Evolutionary conservation across 441 rosid genomes (phyloP).

Genomic region (Codiaeum variegatum): DNA sequence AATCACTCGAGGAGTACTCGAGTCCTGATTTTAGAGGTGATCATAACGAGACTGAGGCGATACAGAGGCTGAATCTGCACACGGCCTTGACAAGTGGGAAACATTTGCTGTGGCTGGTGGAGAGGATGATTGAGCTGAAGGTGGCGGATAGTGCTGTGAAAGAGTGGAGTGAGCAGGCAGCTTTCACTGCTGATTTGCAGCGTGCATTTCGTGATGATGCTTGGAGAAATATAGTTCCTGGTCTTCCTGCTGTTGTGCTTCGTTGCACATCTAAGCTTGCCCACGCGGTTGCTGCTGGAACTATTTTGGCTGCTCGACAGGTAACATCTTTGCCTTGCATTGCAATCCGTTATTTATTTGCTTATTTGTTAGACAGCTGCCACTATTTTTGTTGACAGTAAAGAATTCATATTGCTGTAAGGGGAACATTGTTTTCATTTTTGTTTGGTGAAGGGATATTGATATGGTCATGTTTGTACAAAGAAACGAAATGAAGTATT

Average conservation of each 20-base stretch:
- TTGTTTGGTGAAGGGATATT: neutral
- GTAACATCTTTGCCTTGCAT: slow-evolving; percentile 23
- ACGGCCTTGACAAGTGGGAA: slow-evolving; percentile 56
- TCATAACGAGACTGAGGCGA: slow-evolving; percentile 71
- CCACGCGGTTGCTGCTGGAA: slow-evolving; percentile 56
- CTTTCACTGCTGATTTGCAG: slow-evolving; percentile 59
- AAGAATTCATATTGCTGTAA: neutral
- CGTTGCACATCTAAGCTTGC: slow-evolving; percentile 62
- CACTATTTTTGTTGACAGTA: neutral
- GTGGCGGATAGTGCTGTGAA: slow-evolving; percentile 63
- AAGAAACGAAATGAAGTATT: too few species aligned
- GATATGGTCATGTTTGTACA: neutral
- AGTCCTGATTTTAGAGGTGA: slow-evolving; percentile 69
- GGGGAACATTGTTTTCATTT: neutral
- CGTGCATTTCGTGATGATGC: slow-evolving; percentile 61
- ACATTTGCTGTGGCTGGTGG: slow-evolving; percentile 66
- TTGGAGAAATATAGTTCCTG: slow-evolving; percentile 65
- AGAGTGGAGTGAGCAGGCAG: slow-evolving; percentile 69
- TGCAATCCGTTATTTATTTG: neutral
- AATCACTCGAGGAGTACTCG: slow-evolving; percentile 62
- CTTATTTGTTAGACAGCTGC: neutral
- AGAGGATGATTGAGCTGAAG: slow-evolving; percentile 75
- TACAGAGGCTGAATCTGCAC: slow-evolving; percentile 65
- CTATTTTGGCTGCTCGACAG: slow-evolving; percentile 61
- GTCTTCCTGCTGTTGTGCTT: slow-evolving; percentile 52